These are phyloP conservation scores for Chalciporus piperatus DNA, from an alignment of 768 basidiomycete species.

Conservation along the genomic window DNA sequence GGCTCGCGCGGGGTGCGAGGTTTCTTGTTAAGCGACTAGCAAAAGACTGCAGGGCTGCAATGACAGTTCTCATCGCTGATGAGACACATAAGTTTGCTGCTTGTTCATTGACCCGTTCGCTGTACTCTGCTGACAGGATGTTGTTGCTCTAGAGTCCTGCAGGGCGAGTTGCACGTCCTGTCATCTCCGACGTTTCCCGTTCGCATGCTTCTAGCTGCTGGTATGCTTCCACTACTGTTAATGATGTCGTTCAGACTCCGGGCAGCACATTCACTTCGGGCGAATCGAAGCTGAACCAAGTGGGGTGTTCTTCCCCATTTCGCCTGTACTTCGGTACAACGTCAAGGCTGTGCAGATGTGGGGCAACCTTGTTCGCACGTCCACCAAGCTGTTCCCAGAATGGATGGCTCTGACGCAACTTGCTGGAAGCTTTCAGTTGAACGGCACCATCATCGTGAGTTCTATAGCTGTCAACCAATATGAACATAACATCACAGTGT, in stretches of 20 bases:
- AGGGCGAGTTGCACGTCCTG: neutral
- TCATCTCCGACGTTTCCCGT: conserved; percentile 1
- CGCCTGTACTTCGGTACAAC: neutral
- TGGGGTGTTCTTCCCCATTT: neutral
- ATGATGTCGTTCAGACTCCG: neutral
- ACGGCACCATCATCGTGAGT: neutral
- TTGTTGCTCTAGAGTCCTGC: neutral
- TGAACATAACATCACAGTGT: neutral
- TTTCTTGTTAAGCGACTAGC: conserved; percentile 9
- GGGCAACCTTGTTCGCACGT: conserved; percentile 17
- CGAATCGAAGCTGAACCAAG: neutral
- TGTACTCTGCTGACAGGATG: neutral
- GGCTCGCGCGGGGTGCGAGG: conserved; percentile 21
- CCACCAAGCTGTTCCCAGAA: neutral
- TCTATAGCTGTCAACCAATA: neutral
- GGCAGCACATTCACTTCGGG: neutral
- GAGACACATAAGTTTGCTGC: neutral
- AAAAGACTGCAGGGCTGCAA: conserved; percentile 15
- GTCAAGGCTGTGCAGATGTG: conserved; percentile 15
- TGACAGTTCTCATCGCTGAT: conserved; percentile 1
- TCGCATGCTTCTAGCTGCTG: neutral
- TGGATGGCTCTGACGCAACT: neutral
- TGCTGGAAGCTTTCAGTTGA: neutral
- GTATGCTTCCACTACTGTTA: neutral
- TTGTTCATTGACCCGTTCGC: conserved; percentile 2